phyloP scores from a whole-genome alignment of 495 filamentous ascomycete species.

The Mytilinidion resinicola region DNA sequence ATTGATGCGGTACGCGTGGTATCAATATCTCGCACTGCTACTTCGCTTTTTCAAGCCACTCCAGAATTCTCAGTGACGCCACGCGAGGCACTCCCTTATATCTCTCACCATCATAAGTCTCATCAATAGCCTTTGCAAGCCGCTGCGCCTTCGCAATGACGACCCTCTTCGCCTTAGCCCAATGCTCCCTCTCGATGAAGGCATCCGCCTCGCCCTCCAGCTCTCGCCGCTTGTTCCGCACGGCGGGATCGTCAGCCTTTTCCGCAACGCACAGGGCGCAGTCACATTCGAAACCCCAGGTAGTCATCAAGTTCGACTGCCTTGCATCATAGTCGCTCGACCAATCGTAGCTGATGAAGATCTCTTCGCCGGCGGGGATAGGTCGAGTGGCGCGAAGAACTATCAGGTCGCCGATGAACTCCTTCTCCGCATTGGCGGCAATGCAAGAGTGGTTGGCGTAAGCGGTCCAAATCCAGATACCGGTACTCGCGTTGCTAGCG shows the following conservation, averaged over 20 bases:
- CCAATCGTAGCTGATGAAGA: slow-evolving; percentile 11
- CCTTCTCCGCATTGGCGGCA: slow-evolving; percentile 9
- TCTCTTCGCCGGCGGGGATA: slow-evolving; percentile 20
- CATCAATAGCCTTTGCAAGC: slow-evolving; percentile 28
- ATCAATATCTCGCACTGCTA: background rate
- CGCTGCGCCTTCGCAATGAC: slow-evolving; percentile 28
- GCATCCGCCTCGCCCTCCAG: slow-evolving; percentile 30
- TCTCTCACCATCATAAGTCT: slow-evolving; percentile 32
- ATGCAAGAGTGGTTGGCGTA: slow-evolving; percentile 27
- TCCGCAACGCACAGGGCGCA: slow-evolving; percentile 25
- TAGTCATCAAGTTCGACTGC: slow-evolving; percentile 16
- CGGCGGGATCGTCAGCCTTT: slow-evolving; percentile 27
- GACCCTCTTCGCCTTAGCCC: slow-evolving; percentile 28
- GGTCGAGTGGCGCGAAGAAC: slow-evolving; percentile 14
- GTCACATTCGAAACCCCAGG: slow-evolving; percentile 28
- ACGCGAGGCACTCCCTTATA: slow-evolving; percentile 31
- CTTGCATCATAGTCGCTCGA: slow-evolving; percentile 11
- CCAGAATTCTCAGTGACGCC: slow-evolving; percentile 28
- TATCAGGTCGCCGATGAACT: slow-evolving; percentile 20
- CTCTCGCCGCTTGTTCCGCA: slow-evolving; percentile 32
- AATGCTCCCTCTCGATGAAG: slow-evolving; percentile 27
- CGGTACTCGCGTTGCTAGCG: slow-evolving; percentile 18
- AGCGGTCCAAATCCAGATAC: slow-evolving; percentile 15
- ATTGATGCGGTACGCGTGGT: background rate
- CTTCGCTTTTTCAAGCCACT: slow-evolving; percentile 31